Conservation (phyloP, 306 rosid species). For the Vachellia collinsii region DNA sequence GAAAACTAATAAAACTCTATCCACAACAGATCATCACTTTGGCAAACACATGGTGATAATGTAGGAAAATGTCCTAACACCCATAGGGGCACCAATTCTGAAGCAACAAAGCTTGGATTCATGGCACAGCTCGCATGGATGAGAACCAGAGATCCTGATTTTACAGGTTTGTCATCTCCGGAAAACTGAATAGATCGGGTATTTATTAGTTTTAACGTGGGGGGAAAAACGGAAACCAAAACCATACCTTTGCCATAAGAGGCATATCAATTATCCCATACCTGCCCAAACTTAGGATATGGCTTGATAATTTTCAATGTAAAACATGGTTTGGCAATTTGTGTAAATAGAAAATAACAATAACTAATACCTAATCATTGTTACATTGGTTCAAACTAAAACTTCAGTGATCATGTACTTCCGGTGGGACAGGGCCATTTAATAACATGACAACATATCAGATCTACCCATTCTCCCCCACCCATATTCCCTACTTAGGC, state of each 20-base stretch:
- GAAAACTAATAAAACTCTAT: constrained; percentile 23
- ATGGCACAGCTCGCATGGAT: background rate
- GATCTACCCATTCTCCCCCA: constrained; percentile 13
- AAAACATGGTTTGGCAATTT: background rate
- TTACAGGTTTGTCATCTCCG: constrained; percentile 40
- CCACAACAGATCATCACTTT: constrained; percentile 32
- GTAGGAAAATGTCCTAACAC: constrained; percentile 14
- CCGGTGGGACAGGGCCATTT: background rate
- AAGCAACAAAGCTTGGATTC: constrained; percentile 37
- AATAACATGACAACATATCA: background rate
- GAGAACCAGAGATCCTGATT: constrained; percentile 37
- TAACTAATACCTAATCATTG: background rate
- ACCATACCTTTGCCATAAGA: background rate
- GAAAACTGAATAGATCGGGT: constrained; percentile 35
- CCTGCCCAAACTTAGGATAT: background rate
- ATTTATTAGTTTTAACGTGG: constrained; percentile 11
- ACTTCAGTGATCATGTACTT: constrained; percentile 11
- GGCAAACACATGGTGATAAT: background rate
- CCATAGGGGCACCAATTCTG: constrained; percentile 26
- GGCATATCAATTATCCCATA: constrained; percentile 1
- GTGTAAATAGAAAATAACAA: background rate
- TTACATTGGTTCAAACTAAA: background rate
- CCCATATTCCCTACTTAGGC: background rate
- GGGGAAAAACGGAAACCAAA: background rate
- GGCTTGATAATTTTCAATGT: constrained; percentile 10